Conservation (phyloP, 345 rosid species). For the Bruguiera parviflora region DNA sequence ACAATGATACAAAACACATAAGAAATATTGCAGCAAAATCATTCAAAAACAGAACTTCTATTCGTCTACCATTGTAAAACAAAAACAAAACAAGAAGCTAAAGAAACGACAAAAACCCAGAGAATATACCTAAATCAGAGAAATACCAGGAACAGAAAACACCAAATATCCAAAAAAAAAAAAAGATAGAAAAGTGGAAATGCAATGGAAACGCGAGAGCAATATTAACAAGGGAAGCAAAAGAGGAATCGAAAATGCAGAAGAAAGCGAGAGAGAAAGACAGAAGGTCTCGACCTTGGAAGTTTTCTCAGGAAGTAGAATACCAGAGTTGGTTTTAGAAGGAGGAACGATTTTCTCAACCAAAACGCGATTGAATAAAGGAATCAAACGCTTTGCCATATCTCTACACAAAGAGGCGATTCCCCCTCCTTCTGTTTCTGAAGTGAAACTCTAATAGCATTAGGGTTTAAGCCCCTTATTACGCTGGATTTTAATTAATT, state of each 20-base stretch:
- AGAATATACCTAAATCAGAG: neutral
- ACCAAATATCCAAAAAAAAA: neutral
- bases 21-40: no score
- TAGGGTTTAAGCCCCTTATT: no score
- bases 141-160: neutral
- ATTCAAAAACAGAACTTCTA: neutral
- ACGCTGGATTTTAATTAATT: no score
- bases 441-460: no score
- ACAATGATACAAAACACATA: no score
- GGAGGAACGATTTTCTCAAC: conserved; percentile 30
- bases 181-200: neutral
- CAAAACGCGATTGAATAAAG: conserved; percentile 23
- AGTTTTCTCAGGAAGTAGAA: conserved; percentile 26
- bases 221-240: neutral
- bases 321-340: conserved; percentile 22
- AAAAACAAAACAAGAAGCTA: neutral
- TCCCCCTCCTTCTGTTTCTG: no score
- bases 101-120: neutral
- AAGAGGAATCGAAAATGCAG: neutral
- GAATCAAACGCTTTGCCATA: conserved; percentile 26
- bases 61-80: neutral
- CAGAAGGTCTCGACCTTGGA: conserved; percentile 8
- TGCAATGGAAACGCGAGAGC: neutral
- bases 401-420: no score
- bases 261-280: neutral